Evolutionary conservation across 495 filamentous ascomycete genomes (phyloP), one percentile per base, ranked within the genome.

Genomic region (Acidiella bohemica): DNA sequence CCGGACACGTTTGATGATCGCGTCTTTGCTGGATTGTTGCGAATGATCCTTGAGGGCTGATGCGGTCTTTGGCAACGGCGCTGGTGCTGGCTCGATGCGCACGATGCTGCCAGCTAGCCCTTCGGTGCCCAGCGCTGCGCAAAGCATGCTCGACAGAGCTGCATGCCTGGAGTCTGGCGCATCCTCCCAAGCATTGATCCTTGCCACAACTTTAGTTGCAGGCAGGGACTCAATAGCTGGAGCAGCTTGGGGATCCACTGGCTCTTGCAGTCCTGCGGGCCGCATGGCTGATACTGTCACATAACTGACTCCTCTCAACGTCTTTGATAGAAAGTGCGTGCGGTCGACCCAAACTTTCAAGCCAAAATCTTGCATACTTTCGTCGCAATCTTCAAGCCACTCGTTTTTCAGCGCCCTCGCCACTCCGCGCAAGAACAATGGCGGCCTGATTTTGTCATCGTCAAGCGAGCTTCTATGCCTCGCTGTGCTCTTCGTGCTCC

Each of bases 91-190:
- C 52, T 94, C 84, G 12, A 97, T 63, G 33, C 85, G 80, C 24
- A 90, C 67, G 41, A 95, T 73, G 12, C 84, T 84, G n/a, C 90
- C 90, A 16, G 93, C 81, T 18, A 93, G 67, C 3, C 73, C 75
- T 26, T 73, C 61, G 20, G 72, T 72, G 8, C 74, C 72, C 22
- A 97, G 68, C 3, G 77, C 68, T 5, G 72, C 71, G 52, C 81
- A 86, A 6, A 97, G 60, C 3, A 76, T 54, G 1, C 76, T 70
- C 10, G 90, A 95, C 22, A 96, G 67, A 13, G 80, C 81, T 44
- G 69, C 69, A 41, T 88, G 84, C 35, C 75, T 72, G 19, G 69
- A 73, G 51, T 92, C 81, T 3, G 88, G 87, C 0, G 85, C 81
- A 52, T 92, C 81, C 24, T 86, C 73, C 92, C 92, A 97, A 1